Evolutionary conservation across 345 rosid species (phyloP), one percentile per base, ranked within the genome.

Genomic region (Brassica carinata): DNA sequence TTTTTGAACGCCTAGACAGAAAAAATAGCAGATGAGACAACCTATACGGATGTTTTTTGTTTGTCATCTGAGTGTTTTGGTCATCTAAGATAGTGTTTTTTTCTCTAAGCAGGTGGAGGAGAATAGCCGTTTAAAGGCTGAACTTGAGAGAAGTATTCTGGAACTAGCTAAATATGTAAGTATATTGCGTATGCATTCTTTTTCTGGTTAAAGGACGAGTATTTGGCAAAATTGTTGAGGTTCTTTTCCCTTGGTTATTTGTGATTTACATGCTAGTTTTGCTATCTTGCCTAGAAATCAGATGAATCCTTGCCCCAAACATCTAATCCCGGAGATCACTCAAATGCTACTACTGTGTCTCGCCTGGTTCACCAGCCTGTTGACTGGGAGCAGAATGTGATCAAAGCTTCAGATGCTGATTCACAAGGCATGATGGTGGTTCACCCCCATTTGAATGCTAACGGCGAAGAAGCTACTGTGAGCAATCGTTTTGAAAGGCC

Each of bases 151-250:
- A 69, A 89, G 77, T 80, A 79, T 70, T 75, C 80, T 85, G 80
- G 90, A 85, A 67, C 89, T 93, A 23, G 89, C 89, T 64, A 86
- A 75, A 85, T 85, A 82, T 89, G 99, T 93, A 86, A 85, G 90
- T 79, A 7, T 13, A 27, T 55, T 55, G 9, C 19, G 0, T 55
- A 2, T 45, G 58, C 66, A 48, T 68, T 40, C 10, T 59, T 58
- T 34, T 68, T 1, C 72, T 72, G 73, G 43, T 57, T 51, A 64
- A 63, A 14, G 38, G 48, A 38, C 26, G 19, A 43, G 72, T 51
- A n/a, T 51, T 51, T 51, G 40, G 40, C 1, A 27, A 11, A 18
- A 15, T 2, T 18, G 2, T 5, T 51, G 58, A 51, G 58, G 58
- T n/a, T 66, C 15, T 66, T 75, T 77, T 76, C 8, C 71, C 64